These are phyloP conservation scores for Mycosarcoma maydis DNA, from an alignment of 1,284 basidiomycete genomes.

Conservation along the genomic window DNA sequence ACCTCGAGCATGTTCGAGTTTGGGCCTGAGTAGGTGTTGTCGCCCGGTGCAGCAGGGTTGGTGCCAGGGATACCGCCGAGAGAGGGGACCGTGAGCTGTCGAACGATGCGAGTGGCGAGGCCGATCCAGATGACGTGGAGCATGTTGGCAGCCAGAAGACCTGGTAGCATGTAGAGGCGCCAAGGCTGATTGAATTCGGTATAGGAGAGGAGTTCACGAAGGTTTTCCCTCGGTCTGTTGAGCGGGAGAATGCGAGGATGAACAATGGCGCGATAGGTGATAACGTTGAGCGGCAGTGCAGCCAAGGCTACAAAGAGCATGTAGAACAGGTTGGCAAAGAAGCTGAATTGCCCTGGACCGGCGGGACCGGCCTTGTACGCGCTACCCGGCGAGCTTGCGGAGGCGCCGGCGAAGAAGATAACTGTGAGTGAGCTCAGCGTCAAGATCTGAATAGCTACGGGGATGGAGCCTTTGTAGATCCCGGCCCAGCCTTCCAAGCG, in stretches of 20 bases:
- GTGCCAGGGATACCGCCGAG: slow-evolving; percentile 47
- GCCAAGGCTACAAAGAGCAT: slow-evolving; percentile 51
- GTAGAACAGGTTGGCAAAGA: slow-evolving; percentile 56
- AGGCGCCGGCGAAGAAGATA: slow-evolving; percentile 48
- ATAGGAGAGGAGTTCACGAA: slow-evolving; percentile 57
- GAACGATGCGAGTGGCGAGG: slow-evolving; percentile 48
- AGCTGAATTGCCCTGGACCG: slow-evolving; percentile 55
- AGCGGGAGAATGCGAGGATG: slow-evolving; percentile 56
- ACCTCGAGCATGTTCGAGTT: slow-evolving; percentile 48
- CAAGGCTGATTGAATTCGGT: slow-evolving; percentile 60
- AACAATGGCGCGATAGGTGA: slow-evolving; percentile 60
- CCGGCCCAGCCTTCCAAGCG: slow-evolving; percentile 63
- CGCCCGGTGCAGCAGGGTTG: slow-evolving; percentile 35
- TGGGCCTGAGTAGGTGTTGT: slow-evolving; percentile 55
- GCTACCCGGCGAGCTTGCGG: slow-evolving; percentile 39
- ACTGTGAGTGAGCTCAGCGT: slow-evolving; percentile 43
- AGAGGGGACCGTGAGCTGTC: slow-evolving; percentile 55
- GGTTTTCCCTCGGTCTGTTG: slow-evolving; percentile 33
- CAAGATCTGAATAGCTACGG: slow-evolving; percentile 45
- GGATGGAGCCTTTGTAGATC: slow-evolving; percentile 59
- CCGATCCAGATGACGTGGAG: slow-evolving; percentile 58
- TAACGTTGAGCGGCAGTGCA: slow-evolving; percentile 58
- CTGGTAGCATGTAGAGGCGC: slow-evolving; percentile 59
- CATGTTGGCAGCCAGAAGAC: slow-evolving; percentile 52
- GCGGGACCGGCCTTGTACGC: slow-evolving; percentile 56